Base-by-base conservation (phyloP, 371 early-diverging fungal genomes). In the Conidiobolus coronatus region DNA sequence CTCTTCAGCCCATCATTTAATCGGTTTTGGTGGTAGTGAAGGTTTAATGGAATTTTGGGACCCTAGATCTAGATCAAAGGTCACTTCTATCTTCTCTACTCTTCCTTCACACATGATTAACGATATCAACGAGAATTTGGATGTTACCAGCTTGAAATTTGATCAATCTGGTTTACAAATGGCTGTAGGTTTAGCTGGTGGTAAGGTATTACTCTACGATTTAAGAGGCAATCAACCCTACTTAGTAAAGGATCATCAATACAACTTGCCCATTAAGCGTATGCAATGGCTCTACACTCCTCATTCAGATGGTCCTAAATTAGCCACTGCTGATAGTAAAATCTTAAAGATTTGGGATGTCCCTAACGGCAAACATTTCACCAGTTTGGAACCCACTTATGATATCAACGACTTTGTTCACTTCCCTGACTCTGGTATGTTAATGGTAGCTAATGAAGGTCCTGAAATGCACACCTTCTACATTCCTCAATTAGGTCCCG, bases 31-130 rank as follows among this genome's bases (percentile, higher is more conserved):
- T 37, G 82, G 87, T 9, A 77, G 79, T 42, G 77, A 82, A 45
- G 89, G 88, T 14, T 63, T 74, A 6, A 73, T 92, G 17, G 94
- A 93, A 65, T 85, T 93, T 57, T 96, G 92, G 90, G 88, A 94
- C 63, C 86, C 93, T 20, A 63, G 81, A 42, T 73, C 78, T 14
- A 64, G 81, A 14, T 65, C 74, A 5, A 64, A 83, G 18, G 79
- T 91, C 14, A 85, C 84, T 1, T 56, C 66, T 36, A 57, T 75
- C 52, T 64, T 64, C 33, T 69, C 73, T 14, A 69, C 60, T 9
- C 53, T 75, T 2, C 71, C 73, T 6, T 45, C 58, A 14, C 17
- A 23, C 40, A 39, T 35, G 9, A 35, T 51, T 2, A 17, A 11
- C 6, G 18, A 40, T 21, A 33, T 2, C 24, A 33, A 3, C 17